Evolutionary conservation across 2,329 filamentous ascomycete genomes (phyloP).

Genomic region (Dothistroma septosporum): DNA sequence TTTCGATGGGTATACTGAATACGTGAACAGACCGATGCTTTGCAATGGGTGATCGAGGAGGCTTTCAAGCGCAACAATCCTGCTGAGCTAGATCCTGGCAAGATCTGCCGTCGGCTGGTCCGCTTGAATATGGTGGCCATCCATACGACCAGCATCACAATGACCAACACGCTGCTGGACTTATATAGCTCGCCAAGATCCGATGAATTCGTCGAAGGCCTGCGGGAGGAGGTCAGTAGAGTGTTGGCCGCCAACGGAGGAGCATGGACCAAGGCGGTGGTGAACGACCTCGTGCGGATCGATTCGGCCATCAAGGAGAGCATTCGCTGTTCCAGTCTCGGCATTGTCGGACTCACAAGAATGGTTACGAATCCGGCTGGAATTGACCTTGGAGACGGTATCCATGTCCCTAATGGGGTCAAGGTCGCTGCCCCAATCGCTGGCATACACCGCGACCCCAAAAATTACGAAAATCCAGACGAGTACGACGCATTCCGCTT

Average conservation of each 20-base stretch:
- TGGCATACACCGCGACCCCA: constrained; percentile 28
- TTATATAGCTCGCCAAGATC: constrained; percentile 19
- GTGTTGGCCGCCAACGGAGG: constrained; percentile 15
- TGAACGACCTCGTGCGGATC: constrained; percentile 21
- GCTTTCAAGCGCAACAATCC: constrained; percentile 13
- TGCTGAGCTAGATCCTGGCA: constrained; percentile 14
- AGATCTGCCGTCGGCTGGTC: constrained; percentile 20
- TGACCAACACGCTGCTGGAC: constrained; percentile 24
- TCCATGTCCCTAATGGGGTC: constrained; percentile 22
- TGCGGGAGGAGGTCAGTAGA: constrained; percentile 23
- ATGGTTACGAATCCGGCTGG: constrained; percentile 26
- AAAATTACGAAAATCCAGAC: constrained; percentile 23
- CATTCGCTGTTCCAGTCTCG: constrained; percentile 20
- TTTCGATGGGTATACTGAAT: not conserved
- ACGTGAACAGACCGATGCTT: constrained; percentile 17
- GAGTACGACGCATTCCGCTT: constrained; percentile 31
- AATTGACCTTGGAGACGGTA: constrained; percentile 25
- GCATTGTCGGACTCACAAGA: constrained; percentile 22
- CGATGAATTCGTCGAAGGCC: constrained; percentile 15
- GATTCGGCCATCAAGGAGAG: constrained; percentile 31
- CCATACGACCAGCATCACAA: constrained; percentile 25
- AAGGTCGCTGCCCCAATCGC: constrained; percentile 20
- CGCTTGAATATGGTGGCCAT: constrained; percentile 28
- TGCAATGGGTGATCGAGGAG: constrained; percentile 24
- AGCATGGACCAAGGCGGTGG: constrained; percentile 21